phyloP scores from a whole-genome alignment of 2,329 filamentous ascomycete species.

The Ramichloridium luteum region DNA sequence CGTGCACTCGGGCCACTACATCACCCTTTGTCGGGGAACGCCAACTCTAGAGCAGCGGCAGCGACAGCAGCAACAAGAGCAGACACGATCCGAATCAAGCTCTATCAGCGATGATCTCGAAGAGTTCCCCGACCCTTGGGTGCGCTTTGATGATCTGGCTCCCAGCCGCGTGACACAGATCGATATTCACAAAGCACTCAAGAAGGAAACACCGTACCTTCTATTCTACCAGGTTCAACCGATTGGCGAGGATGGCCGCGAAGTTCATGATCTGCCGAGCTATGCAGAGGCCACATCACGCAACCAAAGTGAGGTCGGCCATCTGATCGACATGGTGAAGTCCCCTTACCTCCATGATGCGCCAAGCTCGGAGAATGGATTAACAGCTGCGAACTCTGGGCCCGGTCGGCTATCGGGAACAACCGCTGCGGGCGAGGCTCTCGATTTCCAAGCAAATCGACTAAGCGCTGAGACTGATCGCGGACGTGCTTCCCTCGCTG shows the following conservation, averaged over 20 bases:
- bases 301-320: conserved; percentile 16
- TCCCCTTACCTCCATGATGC: conserved; percentile 11
- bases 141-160: conserved; percentile 82
- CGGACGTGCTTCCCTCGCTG: conserved; percentile 27
- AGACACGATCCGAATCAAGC: conserved; percentile 18
- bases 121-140: conserved; percentile 54
- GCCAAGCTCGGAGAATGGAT: conserved; percentile 12
- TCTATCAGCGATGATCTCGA: conserved; percentile 45
- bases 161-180: conserved; percentile 60
- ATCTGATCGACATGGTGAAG: conserved; percentile 14
- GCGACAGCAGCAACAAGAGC: conserved; percentile 34
- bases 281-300: conserved; percentile 30
- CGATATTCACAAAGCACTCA: conserved; percentile 64
- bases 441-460: no score
- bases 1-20: conserved; percentile 81
- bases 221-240: conserved; percentile 92
- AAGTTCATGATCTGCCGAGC: conserved; percentile 26
- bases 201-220: conserved; percentile 83
- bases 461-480: conserved; percentile 12
- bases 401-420: conserved; percentile 8
- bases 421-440: conserved; percentile 21
- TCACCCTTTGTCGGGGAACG: conserved; percentile 71
- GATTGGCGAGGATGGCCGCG: conserved; percentile 54
- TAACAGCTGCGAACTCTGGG: conserved; percentile 13
- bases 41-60: conserved; percentile 33